Conservation (phyloP, 179 eudicot species). For the Actinidia arguta region DNA sequence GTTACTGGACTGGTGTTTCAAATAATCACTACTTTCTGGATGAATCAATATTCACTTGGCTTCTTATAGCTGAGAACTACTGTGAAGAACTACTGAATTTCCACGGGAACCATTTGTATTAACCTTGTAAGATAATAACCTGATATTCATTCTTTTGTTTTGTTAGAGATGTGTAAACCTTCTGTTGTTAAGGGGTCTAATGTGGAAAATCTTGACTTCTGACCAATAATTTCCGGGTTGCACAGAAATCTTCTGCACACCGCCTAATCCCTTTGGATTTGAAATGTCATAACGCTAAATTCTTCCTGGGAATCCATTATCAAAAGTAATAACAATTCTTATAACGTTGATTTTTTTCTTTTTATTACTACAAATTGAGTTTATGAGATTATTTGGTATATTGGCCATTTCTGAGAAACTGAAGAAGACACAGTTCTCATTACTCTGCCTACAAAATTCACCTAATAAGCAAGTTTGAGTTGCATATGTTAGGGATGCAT, state of each 20-base stretch:
- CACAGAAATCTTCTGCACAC: not conserved
- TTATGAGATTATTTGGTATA: not conserved
- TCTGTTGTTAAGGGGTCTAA: constrained; percentile 4
- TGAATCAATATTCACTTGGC: not conserved
- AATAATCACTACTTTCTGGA: not conserved
- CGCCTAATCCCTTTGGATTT: not conserved
- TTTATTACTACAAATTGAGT: not conserved
- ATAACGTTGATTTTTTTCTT: no score
- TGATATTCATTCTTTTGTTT: not conserved
- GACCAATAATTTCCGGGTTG: not conserved
- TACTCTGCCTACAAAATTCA: no score
- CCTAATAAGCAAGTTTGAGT: no score
- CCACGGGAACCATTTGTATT: not conserved
- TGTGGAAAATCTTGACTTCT: constrained; percentile 2
- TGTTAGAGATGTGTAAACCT: not conserved
- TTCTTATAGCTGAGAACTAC: not conserved
- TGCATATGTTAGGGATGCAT: no score
- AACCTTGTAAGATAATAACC: not conserved
- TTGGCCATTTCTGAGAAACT: not conserved
- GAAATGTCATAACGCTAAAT: not conserved
- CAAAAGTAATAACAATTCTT: no score
- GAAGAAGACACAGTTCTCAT: not conserved
- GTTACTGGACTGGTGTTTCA: not conserved
- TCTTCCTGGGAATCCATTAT: not conserved
- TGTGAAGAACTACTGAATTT: not conserved